Base-by-base conservation (phyloP, 148 eudicot genomes). In the Amaranthus palmeri region DNA sequence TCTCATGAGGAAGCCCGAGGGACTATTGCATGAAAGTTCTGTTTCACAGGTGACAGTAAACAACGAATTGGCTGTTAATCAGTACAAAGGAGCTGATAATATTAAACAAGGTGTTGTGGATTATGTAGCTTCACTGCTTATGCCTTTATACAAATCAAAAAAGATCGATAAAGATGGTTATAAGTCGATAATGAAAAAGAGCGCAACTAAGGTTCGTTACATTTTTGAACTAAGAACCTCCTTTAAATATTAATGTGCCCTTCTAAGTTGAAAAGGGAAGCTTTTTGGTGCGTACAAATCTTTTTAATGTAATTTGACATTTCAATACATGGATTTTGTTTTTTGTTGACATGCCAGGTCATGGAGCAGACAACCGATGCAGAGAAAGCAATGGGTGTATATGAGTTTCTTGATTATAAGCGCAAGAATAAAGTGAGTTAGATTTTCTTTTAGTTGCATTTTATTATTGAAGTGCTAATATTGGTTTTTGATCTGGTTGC, bases 321-420 rank as follows among this genome's bases (percentile, higher is more conserved):
- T 60, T 43, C 51, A 1, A 54, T 68, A 54, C 25, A 55, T 46
- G 68, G 57, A 68, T 36, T 50, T 40, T 68, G 15, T 58, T 48
- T 50, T 54, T 58, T 67, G 48, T 13, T 79, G 18, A 49, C 62
- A 76, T 78, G 77, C 64, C 80, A 96, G 99, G 99, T 96, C 43
- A 96, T 96, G 99, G 99, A 96, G 85, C 89, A 84, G 81, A 82
- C 95, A 45, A 87, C 96, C 7, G 96, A 96, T 82, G 95, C 92
- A 7, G 99, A 96, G 79, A 96, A 96, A 81, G 81, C 84, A 42
- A 96, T 96, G 99, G 77, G 88, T 52, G 95, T 90, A 18, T 75
- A 49, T 6, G 93, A 90, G 76, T 96, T 96, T 87, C 96, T 96
- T 78, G 99, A 96, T 86, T 87, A 67, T 67, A 96, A 96, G 87